Evolutionary conservation across 371 early-diverging fungal genomes (phyloP).

Genomic region (Mucor circinelloides): DNA sequence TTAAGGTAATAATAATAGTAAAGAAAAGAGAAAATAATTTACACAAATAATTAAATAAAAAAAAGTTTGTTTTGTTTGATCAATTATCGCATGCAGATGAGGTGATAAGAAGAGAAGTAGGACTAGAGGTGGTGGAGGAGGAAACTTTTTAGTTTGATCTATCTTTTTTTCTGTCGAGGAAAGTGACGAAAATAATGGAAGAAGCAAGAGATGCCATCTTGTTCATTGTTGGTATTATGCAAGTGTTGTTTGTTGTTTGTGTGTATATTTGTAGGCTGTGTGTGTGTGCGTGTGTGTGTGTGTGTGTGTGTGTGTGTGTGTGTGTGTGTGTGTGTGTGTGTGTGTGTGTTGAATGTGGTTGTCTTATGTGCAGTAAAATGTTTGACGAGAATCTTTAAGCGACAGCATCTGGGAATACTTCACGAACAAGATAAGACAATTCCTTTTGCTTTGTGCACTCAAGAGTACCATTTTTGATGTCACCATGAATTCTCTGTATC

Average conservation of each 20-base stretch:
- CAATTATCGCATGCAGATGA: neutral
- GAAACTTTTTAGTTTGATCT: neutral
- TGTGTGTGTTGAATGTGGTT: neutral
- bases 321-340: neutral
- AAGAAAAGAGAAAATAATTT: conserved; percentile 4
- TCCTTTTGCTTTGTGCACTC: conserved; percentile 45
- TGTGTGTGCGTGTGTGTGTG: neutral
- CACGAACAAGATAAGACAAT: conserved; percentile 41
- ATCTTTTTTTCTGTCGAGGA: neutral
- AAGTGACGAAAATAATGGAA: neutral
- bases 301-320: neutral
- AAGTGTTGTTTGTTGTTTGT: conserved; percentile 4
- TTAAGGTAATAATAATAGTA: neutral
- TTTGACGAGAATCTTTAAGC: conserved; percentile 1
- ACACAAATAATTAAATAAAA: neutral
- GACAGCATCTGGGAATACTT: conserved; percentile 43
- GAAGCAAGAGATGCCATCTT: neutral
- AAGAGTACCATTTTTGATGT: conserved; percentile 31
- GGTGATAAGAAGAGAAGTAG: neutral
- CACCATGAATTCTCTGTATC: conserved; percentile 30
- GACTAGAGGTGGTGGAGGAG: neutral
- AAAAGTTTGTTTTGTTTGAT: neutral
- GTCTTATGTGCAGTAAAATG: neutral
- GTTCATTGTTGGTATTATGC: neutral
- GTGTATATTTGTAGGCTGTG: neutral